Evolutionary conservation across 257 asterid genomes (phyloP).

Genomic region (Solanum microdontum): DNA sequence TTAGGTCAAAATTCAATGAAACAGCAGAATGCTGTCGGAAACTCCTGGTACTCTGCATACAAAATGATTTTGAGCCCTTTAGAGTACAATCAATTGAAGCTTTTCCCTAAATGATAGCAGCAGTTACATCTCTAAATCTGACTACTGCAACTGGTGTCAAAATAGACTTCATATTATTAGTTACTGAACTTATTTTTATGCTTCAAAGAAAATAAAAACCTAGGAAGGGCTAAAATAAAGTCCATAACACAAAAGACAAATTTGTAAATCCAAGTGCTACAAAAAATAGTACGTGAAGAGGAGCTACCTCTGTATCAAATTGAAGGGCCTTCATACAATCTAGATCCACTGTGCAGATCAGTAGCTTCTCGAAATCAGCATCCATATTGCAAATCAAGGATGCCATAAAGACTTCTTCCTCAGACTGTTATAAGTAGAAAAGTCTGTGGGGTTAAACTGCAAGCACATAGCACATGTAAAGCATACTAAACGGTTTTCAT

Average conservation of each 20-base stretch:
- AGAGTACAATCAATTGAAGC: conserved; percentile 7
- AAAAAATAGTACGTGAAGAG: background rate
- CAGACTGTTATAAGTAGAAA: conserved; percentile 35
- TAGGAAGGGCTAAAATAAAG: background rate
- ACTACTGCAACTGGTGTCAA: background rate
- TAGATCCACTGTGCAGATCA: conserved; percentile 86
- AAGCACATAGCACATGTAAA: background rate
- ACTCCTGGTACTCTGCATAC: conserved; percentile 28
- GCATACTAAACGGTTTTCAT: background rate
- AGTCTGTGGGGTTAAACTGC: background rate
- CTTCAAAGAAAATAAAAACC: background rate
- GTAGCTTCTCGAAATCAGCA: conserved; percentile 57
- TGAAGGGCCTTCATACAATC: conserved; percentile 75
- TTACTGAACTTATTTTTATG: background rate
- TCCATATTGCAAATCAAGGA: conserved; percentile 87
- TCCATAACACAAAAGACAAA: background rate
- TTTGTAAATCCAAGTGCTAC: background rate
- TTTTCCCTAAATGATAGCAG: background rate
- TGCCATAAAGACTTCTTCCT: conserved; percentile 74
- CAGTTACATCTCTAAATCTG: background rate
- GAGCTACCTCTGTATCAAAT: conserved; percentile 73
- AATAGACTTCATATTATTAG: background rate
- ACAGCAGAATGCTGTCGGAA: conserved; percentile 15
- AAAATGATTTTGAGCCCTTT: background rate
- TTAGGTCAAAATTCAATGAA: conserved; percentile 29